Base-by-base conservation (phyloP, 2,329 filamentous ascomycete genomes). In the Coniochaeta sp. region DNA sequence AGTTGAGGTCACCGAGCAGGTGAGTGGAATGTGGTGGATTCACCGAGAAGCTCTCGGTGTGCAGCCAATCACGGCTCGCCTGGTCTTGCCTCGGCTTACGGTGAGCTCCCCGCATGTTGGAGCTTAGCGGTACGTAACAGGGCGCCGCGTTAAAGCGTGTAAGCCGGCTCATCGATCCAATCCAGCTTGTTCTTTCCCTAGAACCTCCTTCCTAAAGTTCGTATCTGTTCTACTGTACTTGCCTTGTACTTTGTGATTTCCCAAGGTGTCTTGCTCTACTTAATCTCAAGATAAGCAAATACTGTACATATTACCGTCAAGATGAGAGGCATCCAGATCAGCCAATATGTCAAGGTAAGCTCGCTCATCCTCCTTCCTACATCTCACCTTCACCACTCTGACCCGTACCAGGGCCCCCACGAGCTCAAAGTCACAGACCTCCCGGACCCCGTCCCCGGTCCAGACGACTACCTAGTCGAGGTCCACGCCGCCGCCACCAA, bases 401-500 rank as follows among this genome's bases (percentile, higher is more conserved):
- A 47, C 22, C 7, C 47, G 40, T 55, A n/a, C 19, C 62, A 95
- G 89, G 87, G 87, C 36, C 91, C 93, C 1, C 79, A 87, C 63
- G 90, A 95, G 70, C 90, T 98, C 73, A 82, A 79, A 63, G 89
- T 96, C 65, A 82, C 85, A 19, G 81, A 85, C 24, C 82, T 96
- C 16, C 86, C 91, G 19, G 90, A 92, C 59, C 93, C 91, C 0
- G 76, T 77, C 1, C 90, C 92, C 1, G 79, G 81, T 9, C 75
- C 85, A 34, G 79, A 89, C 70, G 86, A 96, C 76, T 98, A 97
- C 73, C 81, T 96, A 64, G 89, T 98, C 71, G 84, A 87, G 70
- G 89, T 98, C 68, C 90, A 91, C 74, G 91, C 93, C 55, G 84
- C 89, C 0, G 93, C 91, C 22, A 90, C 91, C 69, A 98, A 98